Evolutionary conservation across 352 stramenopile genomes (phyloP).

Genomic region (Pythium grandisporangium): DNA sequence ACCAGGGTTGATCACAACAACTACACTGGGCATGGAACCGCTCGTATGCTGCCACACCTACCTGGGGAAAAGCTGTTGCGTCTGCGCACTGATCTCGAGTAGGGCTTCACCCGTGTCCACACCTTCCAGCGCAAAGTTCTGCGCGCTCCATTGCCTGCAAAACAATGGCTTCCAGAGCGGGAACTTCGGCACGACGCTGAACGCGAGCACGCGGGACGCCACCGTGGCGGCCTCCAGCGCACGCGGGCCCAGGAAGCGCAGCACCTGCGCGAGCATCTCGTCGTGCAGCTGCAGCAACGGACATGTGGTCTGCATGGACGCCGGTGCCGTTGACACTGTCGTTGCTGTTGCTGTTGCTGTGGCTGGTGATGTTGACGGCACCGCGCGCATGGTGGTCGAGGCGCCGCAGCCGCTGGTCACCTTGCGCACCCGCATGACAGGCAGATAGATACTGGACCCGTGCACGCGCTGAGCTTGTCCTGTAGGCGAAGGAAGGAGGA

Average conservation of each 20-base stretch:
- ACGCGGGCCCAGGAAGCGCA: conserved; percentile 25
- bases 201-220: conserved; percentile 28
- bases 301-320: no score
- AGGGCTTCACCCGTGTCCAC: conserved; percentile 1
- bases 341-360: no score
- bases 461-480: no score
- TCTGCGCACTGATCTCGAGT: conserved; percentile 19
- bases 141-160: conserved; percentile 34
- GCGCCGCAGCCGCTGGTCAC: no score
- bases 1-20: neutral
- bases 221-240: conserved; percentile 54
- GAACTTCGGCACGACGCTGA: conserved; percentile 36
- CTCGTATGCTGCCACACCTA: conserved; percentile 8
- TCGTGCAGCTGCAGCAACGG: no score
- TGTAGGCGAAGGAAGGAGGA: no score
- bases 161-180: conserved; percentile 62
- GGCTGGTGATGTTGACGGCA: no score
- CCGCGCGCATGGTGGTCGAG: no score
- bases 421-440: no score
- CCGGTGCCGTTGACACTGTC: no score
- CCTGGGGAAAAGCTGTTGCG: conserved; percentile 38
- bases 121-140: conserved; percentile 52
- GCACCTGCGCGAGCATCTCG: conserved; percentile 37
- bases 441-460: no score
- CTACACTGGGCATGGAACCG: no score